Evolutionary conservation across 176 grass and related monocot genomes (phyloP), one percentile per base, ranked within the genome.

Genomic region (Musa itinerans): DNA sequence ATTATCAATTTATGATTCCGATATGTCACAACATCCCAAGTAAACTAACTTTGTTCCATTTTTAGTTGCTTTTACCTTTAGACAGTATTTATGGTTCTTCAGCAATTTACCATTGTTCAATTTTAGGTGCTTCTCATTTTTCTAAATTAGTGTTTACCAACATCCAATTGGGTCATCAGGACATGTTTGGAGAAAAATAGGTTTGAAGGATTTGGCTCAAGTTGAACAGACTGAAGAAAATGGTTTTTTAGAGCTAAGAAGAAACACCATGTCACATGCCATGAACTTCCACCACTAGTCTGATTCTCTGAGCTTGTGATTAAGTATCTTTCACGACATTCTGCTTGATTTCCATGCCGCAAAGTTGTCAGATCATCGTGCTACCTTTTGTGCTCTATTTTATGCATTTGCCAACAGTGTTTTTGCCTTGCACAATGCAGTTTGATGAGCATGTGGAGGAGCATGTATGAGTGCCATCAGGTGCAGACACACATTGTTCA

Each of bases 401-500:
- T 63, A 10, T 75, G 63, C 66, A 9, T 43, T 89, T 78, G 71
- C 80, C 61, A 81, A 71, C 15, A 1, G 50, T 77, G 10, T 55
- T 81, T 78, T 13, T 25, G 76, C 81, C 61, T 73, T 77, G 21
- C n/a, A 86, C 83, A 61, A 43, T 82, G 20, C 88, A 99, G 95
- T 15, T 87, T 94, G 78, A 99, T 90, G 83, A 81, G 84, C 75
- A 99, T 99, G 95, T 99, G 95, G 95, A 93, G 95, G 73, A 88
- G 90, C 83, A 99, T 99, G 95, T 94, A 99, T 1, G 90, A 99
- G 84, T 99, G 95, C 43, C 95, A 99, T 76, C 95, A 99, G 71
- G 90, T 99, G 51, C 95, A 99, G 81, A 94, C 95, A 52, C 90
- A 94, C 88, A 99, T 99, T 29, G 95, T 99, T 74, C 90, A 99